phyloP scores from a whole-genome alignment of 805 yeast species.

The Ogataea degrootiae region DNA sequence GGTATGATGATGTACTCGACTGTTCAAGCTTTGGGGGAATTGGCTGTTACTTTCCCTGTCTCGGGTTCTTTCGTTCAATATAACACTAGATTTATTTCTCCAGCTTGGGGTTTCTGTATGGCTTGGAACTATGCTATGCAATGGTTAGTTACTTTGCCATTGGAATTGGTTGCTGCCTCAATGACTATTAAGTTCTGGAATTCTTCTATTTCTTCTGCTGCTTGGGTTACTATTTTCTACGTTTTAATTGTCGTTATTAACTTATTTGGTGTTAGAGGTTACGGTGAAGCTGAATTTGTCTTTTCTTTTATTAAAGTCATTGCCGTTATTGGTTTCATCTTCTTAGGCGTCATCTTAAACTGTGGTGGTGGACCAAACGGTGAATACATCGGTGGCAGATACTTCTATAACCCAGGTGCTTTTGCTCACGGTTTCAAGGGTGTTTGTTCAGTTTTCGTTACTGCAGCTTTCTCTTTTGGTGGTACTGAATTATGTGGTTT shows the following conservation, averaged over 20 bases:
- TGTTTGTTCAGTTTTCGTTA: constrained; percentile 58
- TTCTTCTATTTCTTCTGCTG: constrained; percentile 41
- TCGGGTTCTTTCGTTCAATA: constrained; percentile 60
- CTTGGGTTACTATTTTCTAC: constrained; percentile 54
- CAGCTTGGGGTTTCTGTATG: constrained; percentile 58
- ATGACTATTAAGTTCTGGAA: constrained; percentile 49
- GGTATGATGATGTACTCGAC: constrained; percentile 60
- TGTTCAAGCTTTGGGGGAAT: constrained; percentile 62
- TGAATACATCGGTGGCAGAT: constrained; percentile 54
- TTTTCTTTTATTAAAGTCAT: constrained; percentile 51
- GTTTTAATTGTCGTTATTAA: constrained; percentile 46
- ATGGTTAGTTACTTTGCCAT: constrained; percentile 51
- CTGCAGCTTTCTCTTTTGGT: constrained; percentile 60
- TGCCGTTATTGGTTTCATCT: constrained; percentile 55
- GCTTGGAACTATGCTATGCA: constrained; percentile 55
- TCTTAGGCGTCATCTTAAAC: constrained; percentile 49
- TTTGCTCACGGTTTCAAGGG: constrained; percentile 55
- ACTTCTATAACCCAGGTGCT: constrained; percentile 60
- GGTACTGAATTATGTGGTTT: constrained; percentile 65
- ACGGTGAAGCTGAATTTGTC: constrained; percentile 64
- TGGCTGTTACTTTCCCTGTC: constrained; percentile 59
- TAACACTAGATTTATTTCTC: constrained; percentile 54
- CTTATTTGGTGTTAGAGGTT: constrained; percentile 59
- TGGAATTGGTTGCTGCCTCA: constrained; percentile 53
- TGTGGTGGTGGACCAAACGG: constrained; percentile 61